Conservation (phyloP, 139 green algal genomes). For the Tetradesmus obliquus region DNA sequence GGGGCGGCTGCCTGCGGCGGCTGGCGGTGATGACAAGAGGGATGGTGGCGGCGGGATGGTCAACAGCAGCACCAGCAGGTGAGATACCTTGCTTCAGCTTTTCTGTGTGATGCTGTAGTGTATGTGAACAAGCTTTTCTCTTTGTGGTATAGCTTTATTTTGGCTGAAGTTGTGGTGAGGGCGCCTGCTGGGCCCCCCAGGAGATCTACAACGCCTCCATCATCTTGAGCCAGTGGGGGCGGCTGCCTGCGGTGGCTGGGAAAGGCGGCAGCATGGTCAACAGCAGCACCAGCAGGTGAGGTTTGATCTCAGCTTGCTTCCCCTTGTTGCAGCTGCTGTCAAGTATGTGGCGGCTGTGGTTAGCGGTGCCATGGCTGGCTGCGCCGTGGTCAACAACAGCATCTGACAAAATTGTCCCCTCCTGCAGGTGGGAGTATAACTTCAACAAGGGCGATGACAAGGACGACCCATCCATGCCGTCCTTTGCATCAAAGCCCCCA, state of each 20-base stretch:
- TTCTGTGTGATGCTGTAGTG: too few relatives aligned
- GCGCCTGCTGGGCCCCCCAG: constrained; percentile 64
- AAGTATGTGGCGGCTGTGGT: too few relatives aligned
- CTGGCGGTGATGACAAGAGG: neutral
- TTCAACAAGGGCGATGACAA: constrained; percentile 12
- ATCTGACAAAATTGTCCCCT: too few relatives aligned
- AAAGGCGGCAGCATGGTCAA: constrained; percentile 19
- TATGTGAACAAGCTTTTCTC: too few relatives aligned
- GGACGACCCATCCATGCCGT: constrained; percentile 24
- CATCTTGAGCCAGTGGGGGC: constrained; percentile 70
- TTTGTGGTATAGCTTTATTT: too few relatives aligned
- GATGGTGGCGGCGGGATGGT: constrained; percentile 3
- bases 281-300: constrained; percentile 43
- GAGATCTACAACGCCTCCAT: constrained; percentile 57
- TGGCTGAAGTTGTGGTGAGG: constrained; percentile 53
- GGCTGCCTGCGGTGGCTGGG: constrained; percentile 10
- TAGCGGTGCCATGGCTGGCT: too few relatives aligned
- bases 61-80: constrained; percentile 45
- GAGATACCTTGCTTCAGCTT: neutral
- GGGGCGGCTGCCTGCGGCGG: constrained; percentile 48
- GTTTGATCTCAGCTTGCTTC: too few relatives aligned
- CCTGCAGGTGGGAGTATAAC: constrained; percentile 1
- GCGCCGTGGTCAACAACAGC: too few relatives aligned
- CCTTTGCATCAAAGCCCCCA: too few relatives aligned
- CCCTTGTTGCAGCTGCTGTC: too few relatives aligned